Percentiles rank a stretch among this genome's conserved stretches.
Conservation (phyloP, 495 filamentous ascomycete genomes). For the Saxispiralis lemnorum region DNA sequence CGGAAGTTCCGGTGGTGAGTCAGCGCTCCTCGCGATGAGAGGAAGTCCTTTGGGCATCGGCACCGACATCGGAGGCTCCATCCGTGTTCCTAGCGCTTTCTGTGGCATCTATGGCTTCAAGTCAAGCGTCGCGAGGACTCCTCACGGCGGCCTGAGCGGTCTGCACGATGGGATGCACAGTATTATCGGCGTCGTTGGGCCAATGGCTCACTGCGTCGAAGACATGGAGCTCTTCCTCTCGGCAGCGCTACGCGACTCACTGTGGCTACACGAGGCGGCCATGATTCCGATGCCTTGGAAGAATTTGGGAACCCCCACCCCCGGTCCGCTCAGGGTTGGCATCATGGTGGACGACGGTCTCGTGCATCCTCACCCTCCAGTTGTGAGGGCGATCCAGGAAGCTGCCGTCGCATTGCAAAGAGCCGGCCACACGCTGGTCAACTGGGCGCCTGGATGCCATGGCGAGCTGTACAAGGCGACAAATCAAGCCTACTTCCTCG, state of each 20-base stretch:
- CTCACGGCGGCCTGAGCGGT: slow-evolving; percentile 15
- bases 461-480: background rate
- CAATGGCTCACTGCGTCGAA: slow-evolving; percentile 29
- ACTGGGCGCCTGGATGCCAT: slow-evolving; percentile 33
- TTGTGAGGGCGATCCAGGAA: slow-evolving; percentile 39
- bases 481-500: background rate
- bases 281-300: slow-evolving; percentile 11
- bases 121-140: slow-evolving; percentile 3
- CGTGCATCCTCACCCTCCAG: slow-evolving; percentile 52
- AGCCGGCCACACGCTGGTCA: slow-evolving; percentile 34
- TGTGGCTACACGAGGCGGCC: slow-evolving; percentile 8
- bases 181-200: slow-evolving; percentile 43
- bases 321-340: slow-evolving; percentile 26
- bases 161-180: slow-evolving; percentile 24
- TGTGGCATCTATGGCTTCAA: slow-evolving; percentile 10
- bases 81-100: slow-evolving; percentile 17
- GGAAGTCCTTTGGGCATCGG: slow-evolving; percentile 20
- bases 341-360: slow-evolving; percentile 53
- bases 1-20: slow-evolving; percentile 44
- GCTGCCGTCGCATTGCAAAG: slow-evolving; percentile 35
- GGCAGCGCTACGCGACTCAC: slow-evolving; percentile 2
- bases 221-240: slow-evolving; percentile 48
- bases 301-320: background rate
- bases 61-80: slow-evolving; percentile 21
- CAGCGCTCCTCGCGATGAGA: slow-evolving; percentile 29